Evolutionary conservation across 2,329 filamentous ascomycete genomes (phyloP), one percentile per base, ranked within the genome.

Genomic region (Trichoderma guizhouense): DNA sequence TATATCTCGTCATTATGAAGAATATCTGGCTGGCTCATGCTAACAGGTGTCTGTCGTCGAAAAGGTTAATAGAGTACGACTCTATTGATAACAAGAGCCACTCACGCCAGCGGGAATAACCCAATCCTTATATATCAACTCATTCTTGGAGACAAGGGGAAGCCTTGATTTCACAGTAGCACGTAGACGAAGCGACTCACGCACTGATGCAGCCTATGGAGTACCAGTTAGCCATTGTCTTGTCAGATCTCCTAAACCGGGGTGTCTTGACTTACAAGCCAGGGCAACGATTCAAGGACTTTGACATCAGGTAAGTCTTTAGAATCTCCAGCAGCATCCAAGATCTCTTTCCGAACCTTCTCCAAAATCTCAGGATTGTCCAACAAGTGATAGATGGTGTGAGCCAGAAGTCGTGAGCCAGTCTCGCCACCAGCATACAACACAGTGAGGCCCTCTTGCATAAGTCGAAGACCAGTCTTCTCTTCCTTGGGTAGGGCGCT

Each of bases 11-110:
- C 28, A 39, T 68, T 53, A 9, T 55, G 64, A 26, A 68, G 64
- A 34, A 68, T 68, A 24, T 68, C 64, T n/a, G 64, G 47, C 3
- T 68, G 64, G 18, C 47, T 68, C 64, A 68, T 68, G 30, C 64
- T 68, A 14, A 68, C 34, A 21, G 64, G 64, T 0, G 51, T 68
- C 51, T 68, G 15, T 21, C 51, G 4, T 36, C 28, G 8, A 14
- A 26, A 18, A n/a, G 28, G 30, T 51, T 57, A 57, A 28, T 9
- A 21, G 26, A 28, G 24, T 15, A 57, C 7, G 21, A 18, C 1
- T 15, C 14, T 18, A 24, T 7, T 8, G 3, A 14, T 0, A 28
- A 28, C 51, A 26, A 51, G 15, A n/a, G 5, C 26, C 21, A 51
- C 64, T 67, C 43, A 67, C 64, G 8, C 43, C 39, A 6, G 64